These are phyloP conservation scores for Tetradesmus obliquus DNA, from an alignment of 139 green algal species.

Conservation along the genomic window DNA sequence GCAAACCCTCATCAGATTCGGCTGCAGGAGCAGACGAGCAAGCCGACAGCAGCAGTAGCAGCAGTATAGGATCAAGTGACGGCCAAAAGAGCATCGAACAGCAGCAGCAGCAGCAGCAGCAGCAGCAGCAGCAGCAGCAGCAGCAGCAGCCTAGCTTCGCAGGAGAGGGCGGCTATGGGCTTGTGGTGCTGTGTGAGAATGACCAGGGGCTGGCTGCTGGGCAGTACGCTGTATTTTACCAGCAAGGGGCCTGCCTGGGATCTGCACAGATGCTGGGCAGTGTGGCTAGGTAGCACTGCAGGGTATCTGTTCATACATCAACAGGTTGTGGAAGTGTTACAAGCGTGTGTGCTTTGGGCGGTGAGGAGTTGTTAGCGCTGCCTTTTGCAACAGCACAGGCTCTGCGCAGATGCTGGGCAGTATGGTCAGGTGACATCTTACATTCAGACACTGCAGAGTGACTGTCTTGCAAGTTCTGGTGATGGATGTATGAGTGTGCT, in stretches of 20 bases:
- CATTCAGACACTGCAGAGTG: too few species aligned
- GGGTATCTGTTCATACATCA: too few species aligned
- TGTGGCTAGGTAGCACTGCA: background rate
- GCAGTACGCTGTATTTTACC: slow-evolving; percentile 98
- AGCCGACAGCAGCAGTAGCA: background rate
- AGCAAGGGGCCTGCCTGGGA: slow-evolving; percentile 82
- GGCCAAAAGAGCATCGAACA: background rate
- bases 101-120: slow-evolving; percentile 28
- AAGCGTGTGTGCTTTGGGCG: too few species aligned
- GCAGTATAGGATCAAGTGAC: background rate
- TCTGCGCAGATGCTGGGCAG: slow-evolving; percentile 56
- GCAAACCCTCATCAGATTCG: background rate
- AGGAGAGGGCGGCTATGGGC: slow-evolving; percentile 1
- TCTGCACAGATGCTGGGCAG: slow-evolving; percentile 59
- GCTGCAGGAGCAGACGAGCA: background rate
- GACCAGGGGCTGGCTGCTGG: slow-evolving; percentile 96
- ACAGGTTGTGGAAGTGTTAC: too few species aligned
- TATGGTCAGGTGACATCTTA: background rate
- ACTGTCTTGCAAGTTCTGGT: too few species aligned
- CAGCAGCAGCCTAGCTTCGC: background rate
- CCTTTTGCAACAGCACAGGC: slow-evolving; percentile 46
- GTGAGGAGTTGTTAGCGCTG: too few species aligned
- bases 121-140: slow-evolving; percentile 13
- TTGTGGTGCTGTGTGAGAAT: slow-evolving; percentile 71
- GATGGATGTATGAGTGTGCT: too few species aligned